These are phyloP conservation scores for Candida sonorensis DNA, from an alignment of 805 yeast species.

Conservation along the genomic window DNA sequence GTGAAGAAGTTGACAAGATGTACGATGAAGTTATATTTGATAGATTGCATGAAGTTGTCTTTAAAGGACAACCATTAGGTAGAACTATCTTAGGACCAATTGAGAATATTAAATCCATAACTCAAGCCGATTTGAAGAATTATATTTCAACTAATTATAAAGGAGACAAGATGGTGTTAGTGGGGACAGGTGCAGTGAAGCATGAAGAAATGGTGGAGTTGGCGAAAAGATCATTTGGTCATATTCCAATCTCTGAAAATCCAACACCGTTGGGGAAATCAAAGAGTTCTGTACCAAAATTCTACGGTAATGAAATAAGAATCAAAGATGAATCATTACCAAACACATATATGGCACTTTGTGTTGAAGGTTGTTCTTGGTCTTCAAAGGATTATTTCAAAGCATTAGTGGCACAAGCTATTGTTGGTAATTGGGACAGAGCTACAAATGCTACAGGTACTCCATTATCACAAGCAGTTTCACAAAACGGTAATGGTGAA, in stretches of 20 bases:
- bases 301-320: constrained; percentile 81
- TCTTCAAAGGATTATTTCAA: constrained; percentile 91
- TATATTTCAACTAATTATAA: constrained; percentile 84
- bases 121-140: constrained; percentile 65
- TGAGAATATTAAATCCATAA: constrained; percentile 75
- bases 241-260: constrained; percentile 45
- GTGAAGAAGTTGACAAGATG: constrained; percentile 97
- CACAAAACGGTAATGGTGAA: constrained; percentile 38
- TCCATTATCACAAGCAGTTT: constrained; percentile 63
- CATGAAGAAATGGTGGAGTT: constrained; percentile 75
- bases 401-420: constrained; percentile 93
- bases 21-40: constrained; percentile 98
- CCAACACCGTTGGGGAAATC: constrained; percentile 69
- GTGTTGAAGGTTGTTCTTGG: constrained; percentile 99
- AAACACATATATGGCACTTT: constrained; percentile 83
- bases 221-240: constrained; percentile 74
- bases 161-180: constrained; percentile 97
- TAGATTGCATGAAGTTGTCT: constrained; percentile 89
- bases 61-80: constrained; percentile 86
- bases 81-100: constrained; percentile 95
- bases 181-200: constrained; percentile 90
- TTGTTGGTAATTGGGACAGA: constrained; percentile 97
- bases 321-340: constrained; percentile 80
- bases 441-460: constrained; percentile 83
- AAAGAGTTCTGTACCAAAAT: constrained; percentile 68